Evolutionary conservation across 1,139 yeast genomes (phyloP).

Genomic region (Yamadazyma dushanensis): DNA sequence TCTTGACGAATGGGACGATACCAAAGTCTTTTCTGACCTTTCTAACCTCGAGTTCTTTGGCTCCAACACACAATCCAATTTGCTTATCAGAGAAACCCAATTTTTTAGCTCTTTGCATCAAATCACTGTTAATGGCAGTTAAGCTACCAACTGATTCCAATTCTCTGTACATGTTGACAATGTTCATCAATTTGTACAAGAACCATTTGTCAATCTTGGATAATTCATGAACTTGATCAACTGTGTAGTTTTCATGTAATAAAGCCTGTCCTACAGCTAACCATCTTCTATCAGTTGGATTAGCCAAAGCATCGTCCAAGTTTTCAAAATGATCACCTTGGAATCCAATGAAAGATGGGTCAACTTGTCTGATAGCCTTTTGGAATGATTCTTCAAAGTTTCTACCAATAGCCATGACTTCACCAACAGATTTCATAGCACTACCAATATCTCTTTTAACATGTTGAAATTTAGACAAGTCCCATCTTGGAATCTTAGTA

Average conservation of each 20-base stretch:
- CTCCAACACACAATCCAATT: slow-evolving; percentile 72
- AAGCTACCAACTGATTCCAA: slow-evolving; percentile 65
- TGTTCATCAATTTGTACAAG: slow-evolving; percentile 85
- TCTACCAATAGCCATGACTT: slow-evolving; percentile 98
- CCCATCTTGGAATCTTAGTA: slow-evolving; percentile 98
- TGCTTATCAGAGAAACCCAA: slow-evolving; percentile 95
- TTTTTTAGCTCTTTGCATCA: slow-evolving; percentile 81
- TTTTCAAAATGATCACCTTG: slow-evolving; percentile 84
- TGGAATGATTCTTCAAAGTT: slow-evolving; percentile 97
- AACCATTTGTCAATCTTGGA: slow-evolving; percentile 97
- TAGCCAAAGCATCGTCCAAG: slow-evolving; percentile 74
- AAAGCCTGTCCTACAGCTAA: slow-evolving; percentile 97
- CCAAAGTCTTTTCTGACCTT: slow-evolving; percentile 73
- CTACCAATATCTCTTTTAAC: slow-evolving; percentile 92
- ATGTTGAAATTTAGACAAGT: slow-evolving; percentile 89
- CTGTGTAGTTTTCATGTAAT: slow-evolving; percentile 83
- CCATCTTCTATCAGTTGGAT: slow-evolving; percentile 98
- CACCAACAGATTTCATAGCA: slow-evolving; percentile 98
- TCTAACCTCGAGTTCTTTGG: slow-evolving; percentile 78
- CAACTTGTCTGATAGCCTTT: slow-evolving; percentile 96
- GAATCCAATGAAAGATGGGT: slow-evolving; percentile 87
- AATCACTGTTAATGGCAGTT: slow-evolving; percentile 60
- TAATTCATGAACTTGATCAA: slow-evolving; percentile 86
- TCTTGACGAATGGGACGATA: slow-evolving; percentile 89
- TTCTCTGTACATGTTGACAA: slow-evolving; percentile 84